These are phyloP conservation scores for Kwoniella mangroviensis DNA, from an alignment of 768 basidiomycete genomes.

Conservation along the genomic window DNA sequence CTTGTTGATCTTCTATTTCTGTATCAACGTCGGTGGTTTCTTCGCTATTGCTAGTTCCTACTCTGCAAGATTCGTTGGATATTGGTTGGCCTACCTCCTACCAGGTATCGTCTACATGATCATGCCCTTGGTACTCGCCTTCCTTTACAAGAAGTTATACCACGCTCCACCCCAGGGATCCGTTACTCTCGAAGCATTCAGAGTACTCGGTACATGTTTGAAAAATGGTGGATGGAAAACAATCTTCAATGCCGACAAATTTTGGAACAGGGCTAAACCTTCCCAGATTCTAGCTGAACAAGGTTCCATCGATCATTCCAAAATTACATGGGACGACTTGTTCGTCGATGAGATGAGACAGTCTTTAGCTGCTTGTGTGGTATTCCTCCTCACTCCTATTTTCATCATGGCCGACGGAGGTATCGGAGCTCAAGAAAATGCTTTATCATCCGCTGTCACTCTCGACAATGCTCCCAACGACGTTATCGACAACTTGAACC, in stretches of 20 bases:
- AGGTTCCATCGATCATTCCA: conserved; percentile 36
- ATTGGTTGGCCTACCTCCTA: conserved; percentile 55
- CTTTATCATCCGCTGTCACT: conserved; percentile 52
- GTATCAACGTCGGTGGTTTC: conserved; percentile 57
- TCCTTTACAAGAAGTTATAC: conserved; percentile 47
- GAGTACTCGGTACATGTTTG: conserved; percentile 38
- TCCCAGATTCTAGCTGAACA: conserved; percentile 37
- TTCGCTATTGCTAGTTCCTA: conserved; percentile 55
- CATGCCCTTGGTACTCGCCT: conserved; percentile 52
- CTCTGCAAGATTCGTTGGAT: conserved; percentile 54
- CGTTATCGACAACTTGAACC: conserved; percentile 56
- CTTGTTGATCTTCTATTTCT: conserved; percentile 44
- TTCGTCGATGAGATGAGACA: conserved; percentile 57
- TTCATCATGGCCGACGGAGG: conserved; percentile 55
- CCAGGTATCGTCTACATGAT: conserved; percentile 56
- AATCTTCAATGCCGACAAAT: conserved; percentile 40
- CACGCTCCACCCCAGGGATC: conserved; percentile 55
- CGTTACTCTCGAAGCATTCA: conserved; percentile 49
- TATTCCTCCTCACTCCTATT: conserved; percentile 56
- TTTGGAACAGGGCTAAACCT: conserved; percentile 57
- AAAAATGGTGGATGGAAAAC: conserved; percentile 39
- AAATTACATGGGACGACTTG: conserved; percentile 55
- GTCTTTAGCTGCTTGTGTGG: conserved; percentile 50
- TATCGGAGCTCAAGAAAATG: conserved; percentile 49
- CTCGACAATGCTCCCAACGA: conserved; percentile 56